Base-by-base conservation (phyloP, 139 green algal genomes). In the Prasinococcaceae sp. region DNA sequence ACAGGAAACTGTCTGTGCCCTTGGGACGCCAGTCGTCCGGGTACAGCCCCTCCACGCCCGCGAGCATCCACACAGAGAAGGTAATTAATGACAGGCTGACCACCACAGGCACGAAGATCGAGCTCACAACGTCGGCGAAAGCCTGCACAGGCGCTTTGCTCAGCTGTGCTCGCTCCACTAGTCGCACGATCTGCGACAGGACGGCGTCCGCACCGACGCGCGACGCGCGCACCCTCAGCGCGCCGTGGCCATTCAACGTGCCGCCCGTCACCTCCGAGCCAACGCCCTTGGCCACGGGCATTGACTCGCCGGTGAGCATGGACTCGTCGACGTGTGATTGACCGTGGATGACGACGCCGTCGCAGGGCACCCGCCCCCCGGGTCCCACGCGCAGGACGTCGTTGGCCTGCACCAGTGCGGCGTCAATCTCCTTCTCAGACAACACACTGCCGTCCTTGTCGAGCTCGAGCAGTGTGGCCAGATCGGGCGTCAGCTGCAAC, bases 241-340 rank as follows among this genome's bases (percentile, higher is more conserved):
- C 22, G n/a, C 78, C 69, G 3, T 68, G 56, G 37, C 59, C 61
- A 69, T 94, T 96, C 52, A 97, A 57, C 29, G 90, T 97, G 29
- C 90, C 90, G 5, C 88, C 88, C 22, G 89, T 84, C 10, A 94
- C 74, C 3, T 57, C 35, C 19, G 72, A 70, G 1, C 83, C 86
- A 1, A 49, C 28, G 1, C 37, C 24, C 57, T 94, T 94, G 26
- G 36, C 50, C 37, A 94, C 81, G 0, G 85, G 77, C 25, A 53
- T 29, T 30, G 73, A 62, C 65, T 96, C 88, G 8, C 90, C 90
- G 12, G 86, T 97, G 26, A 99, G 73, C 90, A 99, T 96, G 63
- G 74, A 70, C 69, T 99, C 90, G 41, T 99, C 83, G n/a, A 90
- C 69, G 58, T 92, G 80, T 10, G 73, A 84, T 24, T 69, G 42